Conservation (phyloP, 2,329 filamentous ascomycete species). For the Emmonsia crescens region DNA sequence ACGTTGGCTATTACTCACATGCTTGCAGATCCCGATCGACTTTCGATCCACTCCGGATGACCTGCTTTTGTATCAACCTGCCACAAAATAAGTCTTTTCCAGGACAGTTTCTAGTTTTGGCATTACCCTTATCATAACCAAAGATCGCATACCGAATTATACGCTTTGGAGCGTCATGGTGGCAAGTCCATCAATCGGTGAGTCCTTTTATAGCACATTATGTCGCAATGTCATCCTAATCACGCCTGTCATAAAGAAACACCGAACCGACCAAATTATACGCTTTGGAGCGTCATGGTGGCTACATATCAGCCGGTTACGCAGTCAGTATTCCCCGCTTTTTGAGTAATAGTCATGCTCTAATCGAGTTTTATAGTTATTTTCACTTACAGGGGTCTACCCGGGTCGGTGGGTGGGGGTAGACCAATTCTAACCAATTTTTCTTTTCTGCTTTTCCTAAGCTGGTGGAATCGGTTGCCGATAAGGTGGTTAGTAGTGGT, state of each 20-base stretch:
- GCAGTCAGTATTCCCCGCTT: neutral
- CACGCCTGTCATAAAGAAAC: neutral
- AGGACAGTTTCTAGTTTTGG: neutral
- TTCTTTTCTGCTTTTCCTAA: neutral
- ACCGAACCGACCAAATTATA: neutral
- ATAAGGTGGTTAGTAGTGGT: neutral
- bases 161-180: neutral
- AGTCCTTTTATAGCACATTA: neutral
- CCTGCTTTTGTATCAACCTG: neutral
- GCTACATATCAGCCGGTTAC: neutral
- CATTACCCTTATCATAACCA: neutral
- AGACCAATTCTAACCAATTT: neutral
- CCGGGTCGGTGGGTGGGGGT: constrained; percentile 3
- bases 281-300: neutral
- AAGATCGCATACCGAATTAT: neutral
- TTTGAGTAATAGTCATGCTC: neutral
- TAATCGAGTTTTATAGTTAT: neutral
- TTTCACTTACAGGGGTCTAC: neutral
- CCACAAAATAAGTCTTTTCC: neutral
- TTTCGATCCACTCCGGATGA: neutral
- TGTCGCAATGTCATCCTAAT: neutral
- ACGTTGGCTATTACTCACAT: neutral
- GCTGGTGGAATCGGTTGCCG: neutral
- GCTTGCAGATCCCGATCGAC: neutral
- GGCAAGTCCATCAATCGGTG: neutral